Conservation (phyloP, 495 filamentous ascomycete genomes). For the Amniculicola lignicola region DNA sequence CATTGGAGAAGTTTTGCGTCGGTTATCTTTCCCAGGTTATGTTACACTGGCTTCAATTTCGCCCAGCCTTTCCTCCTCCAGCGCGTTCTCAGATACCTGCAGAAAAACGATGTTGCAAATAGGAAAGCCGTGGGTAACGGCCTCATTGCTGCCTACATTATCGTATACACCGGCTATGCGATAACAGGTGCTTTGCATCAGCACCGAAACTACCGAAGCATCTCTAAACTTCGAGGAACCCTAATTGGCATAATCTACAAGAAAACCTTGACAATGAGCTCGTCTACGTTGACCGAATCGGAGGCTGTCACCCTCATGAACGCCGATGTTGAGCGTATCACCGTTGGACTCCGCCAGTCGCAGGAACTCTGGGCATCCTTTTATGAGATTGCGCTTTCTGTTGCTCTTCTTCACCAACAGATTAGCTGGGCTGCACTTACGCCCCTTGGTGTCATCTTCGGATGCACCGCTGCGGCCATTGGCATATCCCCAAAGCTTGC, state of each 20-base stretch:
- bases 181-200: constrained; percentile 16
- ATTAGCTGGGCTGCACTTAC: constrained; percentile 18
- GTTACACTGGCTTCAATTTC: constrained; percentile 17
- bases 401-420: constrained; percentile 7
- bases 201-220: constrained; percentile 18
- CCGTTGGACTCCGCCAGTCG: constrained; percentile 11
- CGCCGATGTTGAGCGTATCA: constrained; percentile 22
- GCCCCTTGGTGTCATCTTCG: constrained; percentile 11
- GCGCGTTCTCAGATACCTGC: constrained; percentile 7
- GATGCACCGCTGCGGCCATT: constrained; percentile 12
- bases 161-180: constrained; percentile 18
- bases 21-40: constrained; percentile 10
- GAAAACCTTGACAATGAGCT: constrained; percentile 16
- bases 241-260: constrained; percentile 15
- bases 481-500: constrained; percentile 15
- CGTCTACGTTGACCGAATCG: constrained; percentile 12
- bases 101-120: constrained; percentile 5
- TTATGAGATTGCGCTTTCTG: constrained; percentile 13
- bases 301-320: constrained; percentile 22
- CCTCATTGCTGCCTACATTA: constrained; percentile 23
- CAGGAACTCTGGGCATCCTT: constrained; percentile 19
- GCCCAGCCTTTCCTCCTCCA: constrained; percentile 20
- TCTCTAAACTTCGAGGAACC: constrained; percentile 15
- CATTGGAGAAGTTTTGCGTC: constrained; percentile 14
- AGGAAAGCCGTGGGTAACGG: constrained; percentile 16